These are phyloP conservation scores for Calonectria pseudoturangicola DNA, from an alignment of 2,329 filamentous ascomycete species.

Conservation along the genomic window DNA sequence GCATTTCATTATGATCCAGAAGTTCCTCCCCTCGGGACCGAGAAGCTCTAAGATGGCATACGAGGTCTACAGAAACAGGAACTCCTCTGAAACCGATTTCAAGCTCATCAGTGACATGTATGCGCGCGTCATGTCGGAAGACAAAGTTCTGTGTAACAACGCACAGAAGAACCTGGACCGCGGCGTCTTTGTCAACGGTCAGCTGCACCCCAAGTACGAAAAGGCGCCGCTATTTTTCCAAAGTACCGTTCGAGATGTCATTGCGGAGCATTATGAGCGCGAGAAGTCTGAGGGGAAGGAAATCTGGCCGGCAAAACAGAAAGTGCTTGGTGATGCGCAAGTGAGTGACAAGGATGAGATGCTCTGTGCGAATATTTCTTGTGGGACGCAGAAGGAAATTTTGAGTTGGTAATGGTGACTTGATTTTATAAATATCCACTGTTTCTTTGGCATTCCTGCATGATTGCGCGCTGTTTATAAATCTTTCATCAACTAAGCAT, in stretches of 20 bases:
- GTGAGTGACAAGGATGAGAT: conserved; percentile 3
- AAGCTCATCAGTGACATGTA: conserved; percentile 20
- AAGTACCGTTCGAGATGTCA: conserved; percentile 10
- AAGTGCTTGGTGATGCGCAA: neutral
- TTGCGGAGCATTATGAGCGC: neutral
- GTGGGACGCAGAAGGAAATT: conserved; percentile 7
- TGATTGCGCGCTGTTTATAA: too few species aligned
- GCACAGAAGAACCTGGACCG: conserved; percentile 26
- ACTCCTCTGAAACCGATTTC: conserved; percentile 14
- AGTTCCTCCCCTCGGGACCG: neutral
- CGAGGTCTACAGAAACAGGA: neutral
- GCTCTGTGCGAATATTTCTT: neutral
- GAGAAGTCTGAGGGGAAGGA: neutral
- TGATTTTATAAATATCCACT: too few species aligned
- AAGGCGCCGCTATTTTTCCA: conserved; percentile 24
- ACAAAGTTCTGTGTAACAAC: conserved; percentile 27
- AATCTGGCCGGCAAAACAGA: conserved; percentile 14
- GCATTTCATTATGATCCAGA: conserved; percentile 9
- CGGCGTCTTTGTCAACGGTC: conserved; percentile 26
- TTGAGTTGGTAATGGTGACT: neutral
- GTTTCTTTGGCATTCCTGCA: too few species aligned
- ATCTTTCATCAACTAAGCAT: too few species aligned
- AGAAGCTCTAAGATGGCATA: conserved; percentile 10
- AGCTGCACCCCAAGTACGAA: conserved; percentile 23
- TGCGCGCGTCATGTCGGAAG: conserved; percentile 19